Evolutionary conservation across 192 early-diverging fungal species (phyloP).

Genomic region (Thoreauomyces humboldtii): DNA sequence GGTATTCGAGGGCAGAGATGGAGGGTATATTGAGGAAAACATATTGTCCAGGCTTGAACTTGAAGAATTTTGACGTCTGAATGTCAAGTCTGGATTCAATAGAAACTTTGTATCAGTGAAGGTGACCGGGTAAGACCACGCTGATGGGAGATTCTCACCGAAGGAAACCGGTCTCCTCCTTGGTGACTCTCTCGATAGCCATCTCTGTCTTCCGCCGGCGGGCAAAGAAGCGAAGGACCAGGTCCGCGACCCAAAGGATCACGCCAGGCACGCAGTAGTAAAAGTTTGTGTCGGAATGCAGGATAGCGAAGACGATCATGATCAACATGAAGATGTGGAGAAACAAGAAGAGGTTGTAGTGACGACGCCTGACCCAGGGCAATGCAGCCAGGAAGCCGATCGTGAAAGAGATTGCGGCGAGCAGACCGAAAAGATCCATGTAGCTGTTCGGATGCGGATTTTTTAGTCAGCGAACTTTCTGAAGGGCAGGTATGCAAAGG

Average conservation of each 20-base stretch:
- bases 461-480: too few species aligned
- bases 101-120: too few species aligned
- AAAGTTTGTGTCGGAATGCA: conserved; percentile 16
- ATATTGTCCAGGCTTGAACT: conserved; percentile 63
- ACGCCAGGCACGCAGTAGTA: conserved; percentile 36
- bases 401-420: conserved; percentile 3
- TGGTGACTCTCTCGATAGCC: neutral
- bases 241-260: conserved; percentile 62
- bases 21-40: conserved; percentile 71
- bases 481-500: too few species aligned
- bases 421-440: conserved; percentile 13
- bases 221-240: conserved; percentile 49
- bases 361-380: conserved; percentile 19
- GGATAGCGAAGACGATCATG: conserved; percentile 9
- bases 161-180: neutral
- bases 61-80: conserved; percentile 53
- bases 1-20: conserved; percentile 72
- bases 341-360: conserved; percentile 27
- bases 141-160: conserved; percentile 37
- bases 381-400: conserved; percentile 18
- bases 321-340: conserved; percentile 24
- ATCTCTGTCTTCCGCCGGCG: neutral
- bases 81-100: conserved; percentile 54
- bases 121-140: too few species aligned
- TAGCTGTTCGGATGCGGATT: neutral